phyloP scores from a whole-genome alignment of 306 rosid species.

The Castanopsis chinensis region DNA sequence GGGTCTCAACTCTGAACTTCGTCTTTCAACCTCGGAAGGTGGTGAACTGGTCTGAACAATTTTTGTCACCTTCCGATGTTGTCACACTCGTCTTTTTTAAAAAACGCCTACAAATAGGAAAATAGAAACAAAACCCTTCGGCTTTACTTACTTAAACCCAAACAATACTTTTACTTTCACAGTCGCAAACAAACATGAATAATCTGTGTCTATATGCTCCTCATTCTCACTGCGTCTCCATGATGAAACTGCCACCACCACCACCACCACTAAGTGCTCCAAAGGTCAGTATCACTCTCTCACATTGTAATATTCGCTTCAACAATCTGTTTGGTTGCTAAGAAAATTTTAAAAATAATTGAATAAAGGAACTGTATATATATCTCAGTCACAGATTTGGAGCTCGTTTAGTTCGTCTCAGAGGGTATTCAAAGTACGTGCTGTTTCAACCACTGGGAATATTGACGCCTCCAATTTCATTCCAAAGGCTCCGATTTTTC shows the following conservation, averaged over 20 bases:
- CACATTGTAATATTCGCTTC: background rate
- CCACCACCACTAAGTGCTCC: slow-evolving; percentile 3
- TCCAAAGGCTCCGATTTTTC: slow-evolving; percentile 80
- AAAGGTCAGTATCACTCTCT: slow-evolving; percentile 22
- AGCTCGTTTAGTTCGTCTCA: slow-evolving; percentile 19
- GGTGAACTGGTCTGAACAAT: no score
- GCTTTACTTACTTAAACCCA: no score
- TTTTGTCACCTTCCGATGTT: no score
- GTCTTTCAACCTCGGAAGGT: no score
- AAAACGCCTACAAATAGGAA: no score
- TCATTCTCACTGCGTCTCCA: slow-evolving; percentile 20
- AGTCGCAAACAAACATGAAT: background rate
- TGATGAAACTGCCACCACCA: slow-evolving; percentile 19
- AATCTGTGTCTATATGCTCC: slow-evolving; percentile 39
- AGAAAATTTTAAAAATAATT: background rate
- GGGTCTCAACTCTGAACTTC: no score
- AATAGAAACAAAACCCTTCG: no score
- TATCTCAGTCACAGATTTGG: slow-evolving; percentile 10
- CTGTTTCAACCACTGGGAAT: slow-evolving; percentile 31
- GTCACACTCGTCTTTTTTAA: no score
- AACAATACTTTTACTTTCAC: background rate
- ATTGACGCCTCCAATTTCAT: slow-evolving; percentile 39
- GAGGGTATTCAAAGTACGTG: slow-evolving; percentile 22
- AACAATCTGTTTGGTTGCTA: background rate
- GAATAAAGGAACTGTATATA: background rate